Evolutionary conservation across 2,329 filamentous ascomycete genomes (phyloP).

Genomic region (Trichoderma koningiopsis): DNA sequence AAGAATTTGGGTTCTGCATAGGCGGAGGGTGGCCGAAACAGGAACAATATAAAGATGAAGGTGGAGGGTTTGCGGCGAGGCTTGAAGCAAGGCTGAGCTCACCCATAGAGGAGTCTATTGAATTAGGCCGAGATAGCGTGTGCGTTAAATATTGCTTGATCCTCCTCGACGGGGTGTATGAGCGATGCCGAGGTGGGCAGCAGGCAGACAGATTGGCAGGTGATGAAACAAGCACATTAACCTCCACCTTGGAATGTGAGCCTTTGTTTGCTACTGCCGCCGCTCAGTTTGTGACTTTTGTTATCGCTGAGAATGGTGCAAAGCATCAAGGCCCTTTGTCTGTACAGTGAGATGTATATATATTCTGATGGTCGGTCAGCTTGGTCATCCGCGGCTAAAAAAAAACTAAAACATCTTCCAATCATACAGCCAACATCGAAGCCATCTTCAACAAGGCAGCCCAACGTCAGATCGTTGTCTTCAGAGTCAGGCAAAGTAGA

Average conservation of each 20-base stretch:
- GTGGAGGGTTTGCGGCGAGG: background rate
- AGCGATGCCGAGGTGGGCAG: background rate
- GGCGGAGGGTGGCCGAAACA: background rate
- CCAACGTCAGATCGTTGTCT: background rate
- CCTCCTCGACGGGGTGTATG: background rate
- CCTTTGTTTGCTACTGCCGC: background rate
- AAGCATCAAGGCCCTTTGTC: background rate
- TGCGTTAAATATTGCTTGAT: background rate
- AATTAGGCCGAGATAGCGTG: background rate
- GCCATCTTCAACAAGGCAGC: background rate
- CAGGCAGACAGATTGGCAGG: background rate
- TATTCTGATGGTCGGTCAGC: background rate
- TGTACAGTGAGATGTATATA: background rate
- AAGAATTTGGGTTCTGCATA: background rate
- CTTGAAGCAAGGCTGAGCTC: slow-evolving; percentile 13
- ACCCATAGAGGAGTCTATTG: slow-evolving; percentile 7
- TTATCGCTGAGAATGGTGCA: background rate
- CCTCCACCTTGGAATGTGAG: background rate
- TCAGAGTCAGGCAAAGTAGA: background rate
- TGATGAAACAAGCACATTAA: background rate
- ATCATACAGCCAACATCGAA: background rate
- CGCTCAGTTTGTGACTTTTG: background rate
- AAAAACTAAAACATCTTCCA: background rate
- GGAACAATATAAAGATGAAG: slow-evolving; percentile 14
- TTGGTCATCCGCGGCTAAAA: background rate